These are phyloP conservation scores for Jackrogersella minutella DNA, from an alignment of 495 filamentous ascomycete species.

Conservation along the genomic window DNA sequence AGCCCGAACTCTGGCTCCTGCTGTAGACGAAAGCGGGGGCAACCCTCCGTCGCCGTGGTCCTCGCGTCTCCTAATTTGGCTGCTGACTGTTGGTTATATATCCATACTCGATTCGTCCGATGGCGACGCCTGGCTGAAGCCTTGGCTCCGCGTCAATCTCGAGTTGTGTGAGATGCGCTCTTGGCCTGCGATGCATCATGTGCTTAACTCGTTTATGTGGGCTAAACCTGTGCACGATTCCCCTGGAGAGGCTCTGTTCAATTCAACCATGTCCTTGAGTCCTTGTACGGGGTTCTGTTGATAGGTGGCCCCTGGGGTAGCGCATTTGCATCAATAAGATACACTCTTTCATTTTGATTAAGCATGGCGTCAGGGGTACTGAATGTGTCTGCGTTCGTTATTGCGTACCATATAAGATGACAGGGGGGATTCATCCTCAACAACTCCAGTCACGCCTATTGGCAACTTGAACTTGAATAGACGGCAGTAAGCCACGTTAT, in stretches of 20 bases:
- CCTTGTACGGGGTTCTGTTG: neutral
- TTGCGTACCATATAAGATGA: no score
- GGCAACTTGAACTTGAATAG: no score
- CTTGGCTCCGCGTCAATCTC: slow-evolving; percentile 36
- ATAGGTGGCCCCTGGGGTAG: neutral
- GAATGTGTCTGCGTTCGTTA: no score
- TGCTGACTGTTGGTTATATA: slow-evolving; percentile 48
- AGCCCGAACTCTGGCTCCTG: neutral
- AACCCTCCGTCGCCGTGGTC: neutral
- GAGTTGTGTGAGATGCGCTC: slow-evolving; percentile 27
- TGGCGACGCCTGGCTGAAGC: slow-evolving; percentile 41
- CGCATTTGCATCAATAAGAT: neutral
- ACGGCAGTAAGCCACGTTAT: no score
- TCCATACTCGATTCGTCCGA: slow-evolving; percentile 43
- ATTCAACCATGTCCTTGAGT: neutral
- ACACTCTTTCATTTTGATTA: neutral
- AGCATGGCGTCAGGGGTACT: neutral
- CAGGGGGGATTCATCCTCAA: no score
- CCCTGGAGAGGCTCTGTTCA: slow-evolving; percentile 36
- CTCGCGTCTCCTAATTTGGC: slow-evolving; percentile 44
- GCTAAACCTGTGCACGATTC: slow-evolving; percentile 46
- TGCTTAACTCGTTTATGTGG: slow-evolving; percentile 48
- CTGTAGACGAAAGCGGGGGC: neutral
- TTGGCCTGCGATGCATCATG: slow-evolving; percentile 42
- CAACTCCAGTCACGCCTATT: no score